Base-by-base conservation (phyloP, 2,329 filamentous ascomycete genomes). In the Cordyceps militaris region DNA sequence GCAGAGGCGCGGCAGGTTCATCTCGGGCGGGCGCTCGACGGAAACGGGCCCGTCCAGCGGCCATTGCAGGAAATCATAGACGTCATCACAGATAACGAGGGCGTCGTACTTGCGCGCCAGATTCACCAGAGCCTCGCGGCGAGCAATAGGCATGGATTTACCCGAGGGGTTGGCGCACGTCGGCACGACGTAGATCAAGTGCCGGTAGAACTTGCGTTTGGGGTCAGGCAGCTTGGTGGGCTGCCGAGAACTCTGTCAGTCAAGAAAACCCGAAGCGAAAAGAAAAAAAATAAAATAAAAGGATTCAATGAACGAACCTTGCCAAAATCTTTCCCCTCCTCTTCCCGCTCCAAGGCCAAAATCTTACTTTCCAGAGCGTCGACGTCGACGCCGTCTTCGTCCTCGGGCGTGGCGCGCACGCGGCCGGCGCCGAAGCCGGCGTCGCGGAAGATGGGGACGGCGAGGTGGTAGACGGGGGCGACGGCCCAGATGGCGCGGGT, bases 21-120 rank as follows among this genome's bases (percentile, higher is more conserved):
- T 66, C 54, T 65, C 26, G 57, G 56, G 60, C 2, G 60, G 56
- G 30, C 59, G 54, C 28, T 61, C 60, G 40, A 60, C 57, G 38
- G 64, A 62, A 69, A 75, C 38, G 71, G 70, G 36, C 66, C 66
- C 52, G 46, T 73, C 67, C 0, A 75, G 65, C 2, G 83, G 80
- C 90, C 91, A 97, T 68, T 92, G 88, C 5, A 97, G 78, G 63
- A 93, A 87, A 70, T 97, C 93, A 69, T 99, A 99, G 10, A 97
- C 91, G 70, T 99, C 94, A 73, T 97, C 93, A 50, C 83, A 83
- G 28, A 97, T 79, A 57, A 97, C 73, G n/a, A 97, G 79, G 7
- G 89, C 90, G 69, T 97, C 86, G 69, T 87, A 84, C 59, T 85
- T 77, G 58, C 93, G 81, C 0, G 93, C 93, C 7, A 97, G 72